phyloP scores from a whole-genome alignment of 179 eudicot species.

The Pouteria campechiana region DNA sequence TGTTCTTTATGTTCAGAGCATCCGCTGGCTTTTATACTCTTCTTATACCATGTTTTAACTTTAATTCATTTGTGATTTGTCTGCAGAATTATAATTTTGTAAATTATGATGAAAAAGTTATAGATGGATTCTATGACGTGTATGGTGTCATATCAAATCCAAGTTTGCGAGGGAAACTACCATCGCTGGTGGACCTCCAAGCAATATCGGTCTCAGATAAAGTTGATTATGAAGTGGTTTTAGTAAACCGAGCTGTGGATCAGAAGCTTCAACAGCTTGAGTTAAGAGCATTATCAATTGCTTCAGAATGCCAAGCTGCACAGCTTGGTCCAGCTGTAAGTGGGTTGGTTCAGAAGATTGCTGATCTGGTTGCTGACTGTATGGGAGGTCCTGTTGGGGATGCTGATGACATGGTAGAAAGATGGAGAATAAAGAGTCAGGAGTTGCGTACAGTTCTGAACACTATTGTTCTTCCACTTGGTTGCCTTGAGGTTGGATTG shows the following conservation, averaged over 20 bases:
- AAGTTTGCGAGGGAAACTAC: conserved; percentile 56
- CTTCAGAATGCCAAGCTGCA: conserved; percentile 35
- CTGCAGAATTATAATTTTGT: conserved; percentile 81
- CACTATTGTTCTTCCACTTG: conserved; percentile 75
- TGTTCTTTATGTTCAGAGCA: no score
- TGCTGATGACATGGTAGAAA: conserved; percentile 65
- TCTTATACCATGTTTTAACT: not conserved
- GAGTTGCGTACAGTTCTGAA: conserved; percentile 48
- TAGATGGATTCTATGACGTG: conserved; percentile 92
- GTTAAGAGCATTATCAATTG: conserved; percentile 46
- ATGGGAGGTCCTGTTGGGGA: conserved; percentile 91
- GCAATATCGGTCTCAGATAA: conserved; percentile 45
- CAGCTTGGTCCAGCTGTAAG: conserved; percentile 25
- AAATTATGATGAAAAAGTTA: conserved; percentile 76
- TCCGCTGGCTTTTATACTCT: no score
- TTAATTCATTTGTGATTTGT: not conserved
- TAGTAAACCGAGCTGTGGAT: conserved; percentile 65
- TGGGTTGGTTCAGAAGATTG: conserved; percentile 63
- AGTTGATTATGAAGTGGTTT: conserved; percentile 62
- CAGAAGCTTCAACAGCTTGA: conserved; percentile 60
- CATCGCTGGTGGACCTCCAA: conserved; percentile 65
- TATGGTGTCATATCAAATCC: conserved; percentile 45
- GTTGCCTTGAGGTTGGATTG: conserved; percentile 86
- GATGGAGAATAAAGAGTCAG: conserved; percentile 57
- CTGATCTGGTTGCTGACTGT: conserved; percentile 64